Conservation (phyloP, 2,329 filamentous ascomycete genomes). For the Colletotrichum echinochloae region DNA sequence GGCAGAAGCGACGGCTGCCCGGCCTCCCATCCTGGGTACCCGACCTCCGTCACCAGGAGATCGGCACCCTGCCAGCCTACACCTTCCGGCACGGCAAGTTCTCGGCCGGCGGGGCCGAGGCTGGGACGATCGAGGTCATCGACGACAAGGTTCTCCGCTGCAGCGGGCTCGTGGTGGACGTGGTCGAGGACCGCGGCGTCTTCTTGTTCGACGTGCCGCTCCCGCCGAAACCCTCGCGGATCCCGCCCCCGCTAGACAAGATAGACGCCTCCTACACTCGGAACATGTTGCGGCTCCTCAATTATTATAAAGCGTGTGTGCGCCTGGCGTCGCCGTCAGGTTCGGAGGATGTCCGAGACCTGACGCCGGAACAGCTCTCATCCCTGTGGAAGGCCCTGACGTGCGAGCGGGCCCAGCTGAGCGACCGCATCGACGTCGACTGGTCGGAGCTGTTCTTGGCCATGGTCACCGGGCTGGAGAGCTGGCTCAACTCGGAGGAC, state of each 20-base stretch:
- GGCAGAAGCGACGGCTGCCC: conserved; percentile 5
- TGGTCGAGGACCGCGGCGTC: conserved; percentile 1
- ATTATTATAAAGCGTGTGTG: conserved; percentile 16
- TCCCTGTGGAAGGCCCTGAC: conserved; percentile 5
- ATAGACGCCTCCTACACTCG: background rate
- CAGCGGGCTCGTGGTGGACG: conserved; percentile 19
- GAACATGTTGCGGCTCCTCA: background rate
- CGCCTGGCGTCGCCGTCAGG: conserved; percentile 6
- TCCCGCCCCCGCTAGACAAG: background rate
- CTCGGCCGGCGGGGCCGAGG: conserved; percentile 2
- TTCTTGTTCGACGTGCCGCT: conserved; percentile 2
- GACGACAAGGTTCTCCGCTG: conserved; percentile 5
- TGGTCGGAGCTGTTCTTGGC: conserved; percentile 1
- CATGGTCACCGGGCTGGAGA: background rate
- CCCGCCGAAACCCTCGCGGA: background rate
- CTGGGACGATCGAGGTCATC: background rate
- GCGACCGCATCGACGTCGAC: conserved; percentile 27
- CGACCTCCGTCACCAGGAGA: conserved; percentile 19
- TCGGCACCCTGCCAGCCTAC: conserved; percentile 6
- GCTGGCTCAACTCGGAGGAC: conserved; percentile 8
- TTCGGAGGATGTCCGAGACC: conserved; percentile 11
- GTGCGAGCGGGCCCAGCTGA: conserved; percentile 24
- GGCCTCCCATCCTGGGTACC: conserved; percentile 20
- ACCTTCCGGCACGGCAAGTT: conserved; percentile 17
- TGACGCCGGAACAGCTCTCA: background rate